Percentiles rank a stretch among this genome's conserved stretches.
These are phyloP conservation scores for Neurospora sp. DNA, from an alignment of 495 filamentous ascomycete genomes.

Conservation along the genomic window DNA sequence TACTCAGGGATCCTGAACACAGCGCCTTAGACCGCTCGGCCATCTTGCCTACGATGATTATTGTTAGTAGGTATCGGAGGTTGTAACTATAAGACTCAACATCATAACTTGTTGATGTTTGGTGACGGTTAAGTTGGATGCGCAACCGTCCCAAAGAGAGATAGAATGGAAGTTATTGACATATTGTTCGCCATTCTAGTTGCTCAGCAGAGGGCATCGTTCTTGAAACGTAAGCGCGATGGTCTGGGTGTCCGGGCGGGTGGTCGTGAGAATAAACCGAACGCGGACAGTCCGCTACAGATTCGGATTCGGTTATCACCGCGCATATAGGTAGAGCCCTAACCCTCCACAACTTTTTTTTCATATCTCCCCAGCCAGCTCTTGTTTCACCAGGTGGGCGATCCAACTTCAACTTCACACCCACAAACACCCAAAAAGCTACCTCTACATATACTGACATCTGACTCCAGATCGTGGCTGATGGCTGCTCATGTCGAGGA, in stretches of 20 bases:
- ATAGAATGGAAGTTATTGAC: too few relatives aligned
- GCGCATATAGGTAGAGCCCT: too few relatives aligned
- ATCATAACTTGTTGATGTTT: neutral
- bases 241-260: too few relatives aligned
- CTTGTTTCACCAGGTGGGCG: neutral
- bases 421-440: neutral
- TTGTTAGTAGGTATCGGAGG: fast-evolving
- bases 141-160: too few relatives aligned
- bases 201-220: too few relatives aligned
- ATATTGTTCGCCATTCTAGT: too few relatives aligned
- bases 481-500: neutral
- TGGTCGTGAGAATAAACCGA: too few relatives aligned
- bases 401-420: neutral
- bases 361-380: neutral
- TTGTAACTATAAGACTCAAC: neutral
- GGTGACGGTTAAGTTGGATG: neutral
- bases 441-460: neutral
- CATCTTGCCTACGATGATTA: neutral
- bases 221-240: too few relatives aligned
- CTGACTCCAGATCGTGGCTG: neutral
- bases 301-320: neutral
- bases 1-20: neutral
- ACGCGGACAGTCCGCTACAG: too few relatives aligned
- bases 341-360: neutral
- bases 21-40: neutral